A percentile compares a stretch with the other conserved stretches of the same genome.
phyloP scores from a whole-genome alignment of 148 eudicot species.

The Camellia japonica region DNA sequence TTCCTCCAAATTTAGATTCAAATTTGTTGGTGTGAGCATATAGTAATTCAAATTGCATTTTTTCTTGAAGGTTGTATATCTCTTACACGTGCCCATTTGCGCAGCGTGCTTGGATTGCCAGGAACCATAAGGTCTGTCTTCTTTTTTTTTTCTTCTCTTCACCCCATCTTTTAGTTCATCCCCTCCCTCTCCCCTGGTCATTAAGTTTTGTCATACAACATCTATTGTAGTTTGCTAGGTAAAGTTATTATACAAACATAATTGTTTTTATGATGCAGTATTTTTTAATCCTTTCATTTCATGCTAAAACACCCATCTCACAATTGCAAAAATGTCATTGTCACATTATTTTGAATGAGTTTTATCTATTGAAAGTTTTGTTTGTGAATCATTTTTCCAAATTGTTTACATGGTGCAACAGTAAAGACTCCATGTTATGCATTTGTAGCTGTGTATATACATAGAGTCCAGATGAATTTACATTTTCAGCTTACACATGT shows the following conservation, averaged over 20 bases:
- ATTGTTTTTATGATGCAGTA: not conserved
- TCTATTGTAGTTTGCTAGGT: too few species aligned
- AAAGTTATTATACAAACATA: too few species aligned
- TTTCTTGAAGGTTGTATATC: slow-evolving; percentile 48
- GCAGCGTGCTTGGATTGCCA: slow-evolving; percentile 68
- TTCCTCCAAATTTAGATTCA: not conserved
- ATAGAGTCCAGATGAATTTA: not conserved
- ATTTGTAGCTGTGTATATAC: too few species aligned
- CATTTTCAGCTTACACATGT: not conserved
- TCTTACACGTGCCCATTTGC: slow-evolving; percentile 62
- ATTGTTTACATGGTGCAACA: not conserved
- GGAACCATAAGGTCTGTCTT: slow-evolving; percentile 55
- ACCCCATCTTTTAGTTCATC: too few species aligned
- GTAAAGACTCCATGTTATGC: not conserved
- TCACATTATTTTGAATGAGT: too few species aligned
- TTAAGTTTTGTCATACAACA: not conserved
- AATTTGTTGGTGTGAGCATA: not conserved
- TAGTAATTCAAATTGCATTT: not conserved
- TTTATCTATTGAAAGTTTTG: too few species aligned
- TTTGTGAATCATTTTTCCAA: too few species aligned
- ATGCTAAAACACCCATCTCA: too few species aligned
- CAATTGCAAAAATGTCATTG: too few species aligned
- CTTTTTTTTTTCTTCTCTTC: not conserved
- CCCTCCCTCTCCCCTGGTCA: not conserved
- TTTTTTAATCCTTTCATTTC: not conserved